Base-by-base conservation (phyloP, 1,139 yeast species). In the Kodamaea ohmeri region DNA sequence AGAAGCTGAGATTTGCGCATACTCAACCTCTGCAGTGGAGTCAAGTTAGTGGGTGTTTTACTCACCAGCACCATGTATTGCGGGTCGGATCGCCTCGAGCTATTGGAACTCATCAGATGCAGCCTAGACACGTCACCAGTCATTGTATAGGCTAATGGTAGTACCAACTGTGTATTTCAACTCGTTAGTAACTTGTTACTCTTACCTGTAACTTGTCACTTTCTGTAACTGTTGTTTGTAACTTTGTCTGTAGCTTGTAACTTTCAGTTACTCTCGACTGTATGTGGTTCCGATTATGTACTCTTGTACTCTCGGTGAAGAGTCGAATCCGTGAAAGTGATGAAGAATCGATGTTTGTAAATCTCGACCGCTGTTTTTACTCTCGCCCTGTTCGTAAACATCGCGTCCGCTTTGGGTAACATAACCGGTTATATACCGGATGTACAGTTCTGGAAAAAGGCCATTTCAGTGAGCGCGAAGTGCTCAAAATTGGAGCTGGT, bases 11-110 rank as follows among this genome's bases (percentile, higher is more conserved):
- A 51, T 42, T 65, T 67, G 29, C 68, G 56, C 33, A 65, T 41
- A 41, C 61, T 59, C 34, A 67, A 54, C 16, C 69, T 51, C 44
- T 68, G 74, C 2, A 71, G 66, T 0, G 74, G 71, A 0, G 73
- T 66, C 31, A 68, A 44, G 38, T 61, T 47, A 22, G 39, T 51
- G 25, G 63, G 67, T 2, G 64, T 58, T 37, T 51, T 56, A 31
- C 57, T 52, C 4, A 61, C 49, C 35, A 47, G 55, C 4, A 60
- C 55, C 15, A 58, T 42, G 36, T 49, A 60, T 31, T 50, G 50
- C 15, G 55, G 39, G 15, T 46, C 34, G 11, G 35, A 20, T 24
- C 32, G 27, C 14, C 32, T 16, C 14, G 28, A 21, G 20, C 18
- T 17, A 19, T 25, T 44, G 29, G 55, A 50, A 13, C 48, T 49